Conservation (phyloP, 345 rosid genomes). For the Cardamine resedifolia region DNA sequence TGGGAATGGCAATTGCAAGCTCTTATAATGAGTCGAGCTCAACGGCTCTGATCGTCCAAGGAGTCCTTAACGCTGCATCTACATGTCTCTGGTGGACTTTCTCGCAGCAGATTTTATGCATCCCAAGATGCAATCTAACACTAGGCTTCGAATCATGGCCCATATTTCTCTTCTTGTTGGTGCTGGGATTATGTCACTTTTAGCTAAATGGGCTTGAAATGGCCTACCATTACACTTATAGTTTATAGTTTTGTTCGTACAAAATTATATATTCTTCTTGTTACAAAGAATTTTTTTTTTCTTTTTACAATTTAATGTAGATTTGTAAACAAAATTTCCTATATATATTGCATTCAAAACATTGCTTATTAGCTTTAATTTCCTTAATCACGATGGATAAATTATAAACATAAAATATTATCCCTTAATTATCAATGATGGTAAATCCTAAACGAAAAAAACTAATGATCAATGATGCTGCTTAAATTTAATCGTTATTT, state of each 20-base stretch:
- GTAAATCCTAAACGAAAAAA: too few relatives aligned
- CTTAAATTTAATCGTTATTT: too few relatives aligned
- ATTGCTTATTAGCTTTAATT: not conserved
- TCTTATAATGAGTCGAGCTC: conserved; percentile 43
- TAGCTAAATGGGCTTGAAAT: conserved; percentile 42
- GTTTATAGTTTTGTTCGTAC: not conserved
- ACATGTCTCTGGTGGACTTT: conserved; percentile 74
- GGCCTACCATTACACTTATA: not conserved
- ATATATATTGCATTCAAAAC: not conserved
- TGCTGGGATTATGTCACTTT: conserved; percentile 48
- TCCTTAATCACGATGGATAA: not conserved
- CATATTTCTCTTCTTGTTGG: conserved; percentile 53
- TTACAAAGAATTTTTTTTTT: not conserved
- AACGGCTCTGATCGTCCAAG: conserved; percentile 51
- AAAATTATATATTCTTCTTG: not conserved
- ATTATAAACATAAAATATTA: not conserved
- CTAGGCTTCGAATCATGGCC: conserved; percentile 44
- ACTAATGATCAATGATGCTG: too few relatives aligned
- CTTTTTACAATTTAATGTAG: not conserved
- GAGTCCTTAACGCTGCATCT: conserved; percentile 52
- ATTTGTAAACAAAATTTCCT: not conserved
- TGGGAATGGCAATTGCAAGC: conserved; percentile 50
- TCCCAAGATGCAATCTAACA: conserved; percentile 47
- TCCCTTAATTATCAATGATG: too few relatives aligned
- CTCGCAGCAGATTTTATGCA: conserved; percentile 59